Conservation (phyloP, 225 moss, liverwort and hornwort species). For the Pleurozium schreberi region DNA sequence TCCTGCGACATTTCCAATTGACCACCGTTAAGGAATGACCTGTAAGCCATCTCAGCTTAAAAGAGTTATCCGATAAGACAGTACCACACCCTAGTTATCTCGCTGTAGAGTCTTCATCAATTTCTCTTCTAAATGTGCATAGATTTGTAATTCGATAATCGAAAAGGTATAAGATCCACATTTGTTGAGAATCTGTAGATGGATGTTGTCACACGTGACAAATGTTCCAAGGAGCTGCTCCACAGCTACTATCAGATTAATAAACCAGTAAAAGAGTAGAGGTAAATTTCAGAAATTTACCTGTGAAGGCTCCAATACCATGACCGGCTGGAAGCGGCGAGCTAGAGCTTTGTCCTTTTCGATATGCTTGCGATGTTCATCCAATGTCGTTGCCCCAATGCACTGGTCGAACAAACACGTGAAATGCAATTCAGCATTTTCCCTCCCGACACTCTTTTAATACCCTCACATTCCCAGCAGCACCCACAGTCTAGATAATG, state of each 20-base stretch:
- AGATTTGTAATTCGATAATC: background rate
- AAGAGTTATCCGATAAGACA: background rate
- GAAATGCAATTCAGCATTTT: background rate
- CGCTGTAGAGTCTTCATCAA: background rate
- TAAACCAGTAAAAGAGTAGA: background rate
- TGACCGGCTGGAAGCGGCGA: conserved; percentile 92
- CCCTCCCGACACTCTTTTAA: background rate
- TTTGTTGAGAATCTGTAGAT: background rate
- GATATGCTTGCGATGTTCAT: conserved; percentile 95
- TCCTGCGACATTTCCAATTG: conserved; percentile 40
- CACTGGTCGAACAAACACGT: conserved; percentile 40
- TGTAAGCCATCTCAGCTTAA: background rate
- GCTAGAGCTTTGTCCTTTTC: conserved; percentile 97
- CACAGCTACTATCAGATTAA: background rate
- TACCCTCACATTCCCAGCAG: background rate
- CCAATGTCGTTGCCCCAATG: conserved; percentile 97
- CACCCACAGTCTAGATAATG: background rate
- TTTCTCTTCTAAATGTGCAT: background rate
- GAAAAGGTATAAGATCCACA: background rate
- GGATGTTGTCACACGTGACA: background rate
- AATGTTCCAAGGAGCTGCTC: background rate
- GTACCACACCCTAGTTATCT: background rate
- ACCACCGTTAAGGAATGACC: background rate
- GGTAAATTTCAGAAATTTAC: conserved; percentile 1
- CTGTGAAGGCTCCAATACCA: conserved; percentile 87